phyloP scores from a whole-genome alignment of 441 rosid genomes.

The Adansonia rubrostipa region DNA sequence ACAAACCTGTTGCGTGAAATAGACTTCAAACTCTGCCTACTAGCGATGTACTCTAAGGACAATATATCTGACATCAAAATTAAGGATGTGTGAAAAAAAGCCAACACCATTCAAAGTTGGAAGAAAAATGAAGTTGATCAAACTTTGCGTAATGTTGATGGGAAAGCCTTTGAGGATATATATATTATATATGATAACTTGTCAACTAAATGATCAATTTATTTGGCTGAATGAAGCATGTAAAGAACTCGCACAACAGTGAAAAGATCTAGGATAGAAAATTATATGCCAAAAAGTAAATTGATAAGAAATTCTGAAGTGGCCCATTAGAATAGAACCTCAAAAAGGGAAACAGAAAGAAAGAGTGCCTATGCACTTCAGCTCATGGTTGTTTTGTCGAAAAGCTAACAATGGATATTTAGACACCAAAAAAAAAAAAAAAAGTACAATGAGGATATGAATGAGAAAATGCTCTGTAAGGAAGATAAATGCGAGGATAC shows the following conservation, averaged over 20 bases:
- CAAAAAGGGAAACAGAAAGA: not conserved
- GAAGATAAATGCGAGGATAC: slow-evolving; percentile 57
- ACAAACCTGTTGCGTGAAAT: slow-evolving; percentile 45
- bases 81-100: slow-evolving; percentile 26
- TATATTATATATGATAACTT: not conserved
- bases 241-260: not conserved
- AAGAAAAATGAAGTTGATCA: slow-evolving; percentile 6
- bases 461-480: not conserved
- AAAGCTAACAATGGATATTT: not conserved
- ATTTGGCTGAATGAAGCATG: not conserved
- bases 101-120: not conserved
- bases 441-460: not conserved
- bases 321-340: not conserved
- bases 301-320: not conserved
- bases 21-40: slow-evolving; percentile 76
- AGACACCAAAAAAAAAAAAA: not conserved
- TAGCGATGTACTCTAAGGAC: slow-evolving; percentile 80
- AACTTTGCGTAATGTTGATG: not conserved
- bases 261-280: not conserved
- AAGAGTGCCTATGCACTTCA: slow-evolving; percentile 9
- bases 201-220: not conserved
- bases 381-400: not conserved
- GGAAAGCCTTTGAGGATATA: not conserved
- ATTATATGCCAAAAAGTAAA: not conserved
- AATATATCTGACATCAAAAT: slow-evolving; percentile 56